Evolutionary conservation across 495 filamentous ascomycete genomes (phyloP).

Genomic region (Talaromyces trachyspermus): DNA sequence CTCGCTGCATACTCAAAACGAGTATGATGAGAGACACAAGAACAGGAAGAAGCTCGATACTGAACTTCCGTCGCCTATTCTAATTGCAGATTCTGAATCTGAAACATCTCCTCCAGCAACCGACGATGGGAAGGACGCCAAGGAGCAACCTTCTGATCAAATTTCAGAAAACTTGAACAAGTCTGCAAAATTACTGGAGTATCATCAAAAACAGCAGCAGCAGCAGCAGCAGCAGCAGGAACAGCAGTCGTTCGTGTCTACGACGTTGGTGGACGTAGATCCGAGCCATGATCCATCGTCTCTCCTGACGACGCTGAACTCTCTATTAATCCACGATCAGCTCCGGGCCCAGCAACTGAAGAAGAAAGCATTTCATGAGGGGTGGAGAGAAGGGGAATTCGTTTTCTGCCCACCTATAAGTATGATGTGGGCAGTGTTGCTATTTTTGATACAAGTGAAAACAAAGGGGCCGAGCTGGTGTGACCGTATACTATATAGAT

Average conservation of each 20-base stretch:
- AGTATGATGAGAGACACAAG: slow-evolving; percentile 49
- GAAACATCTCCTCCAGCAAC: slow-evolving; percentile 2
- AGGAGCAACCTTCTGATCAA: slow-evolving; percentile 7
- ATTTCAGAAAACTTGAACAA: not conserved
- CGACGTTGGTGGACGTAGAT: slow-evolving; percentile 22
- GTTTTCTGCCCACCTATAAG: slow-evolving; percentile 89
- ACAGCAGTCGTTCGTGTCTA: not conserved
- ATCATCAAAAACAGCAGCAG: not conserved
- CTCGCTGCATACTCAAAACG: slow-evolving; percentile 69
- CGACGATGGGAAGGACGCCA: not conserved
- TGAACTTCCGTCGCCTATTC: slow-evolving; percentile 17
- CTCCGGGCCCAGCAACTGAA: slow-evolving; percentile 64
- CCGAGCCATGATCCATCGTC: slow-evolving; percentile 51
- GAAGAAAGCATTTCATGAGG: slow-evolving; percentile 76
- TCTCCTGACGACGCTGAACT: slow-evolving; percentile 77
- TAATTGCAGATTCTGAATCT: slow-evolving; percentile 4
- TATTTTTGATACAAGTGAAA: slow-evolving; percentile 90
- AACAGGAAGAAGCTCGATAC: slow-evolving; percentile 25
- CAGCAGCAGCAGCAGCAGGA: too few species aligned
- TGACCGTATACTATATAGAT: slow-evolving; percentile 87
- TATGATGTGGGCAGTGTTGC: slow-evolving; percentile 94
- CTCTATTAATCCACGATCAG: slow-evolving; percentile 86
- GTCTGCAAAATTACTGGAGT: not conserved
- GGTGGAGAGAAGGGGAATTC: slow-evolving; percentile 86
- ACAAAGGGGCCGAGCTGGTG: slow-evolving; percentile 93